Evolutionary conservation across 1,139 yeast genomes (phyloP), one percentile per base, ranked within the genome.

Genomic region (Suhomyces maxii): DNA sequence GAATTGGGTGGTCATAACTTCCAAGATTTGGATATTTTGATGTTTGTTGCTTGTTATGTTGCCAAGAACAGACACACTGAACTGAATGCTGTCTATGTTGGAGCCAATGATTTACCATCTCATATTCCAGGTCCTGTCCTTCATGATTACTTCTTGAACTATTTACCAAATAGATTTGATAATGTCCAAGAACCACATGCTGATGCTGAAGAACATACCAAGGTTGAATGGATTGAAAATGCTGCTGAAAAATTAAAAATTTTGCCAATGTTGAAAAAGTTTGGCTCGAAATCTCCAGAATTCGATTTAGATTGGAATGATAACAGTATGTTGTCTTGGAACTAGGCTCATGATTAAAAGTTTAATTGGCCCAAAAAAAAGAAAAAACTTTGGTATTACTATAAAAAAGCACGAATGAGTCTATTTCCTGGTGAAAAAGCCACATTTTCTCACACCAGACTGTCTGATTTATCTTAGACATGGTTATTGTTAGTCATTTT

Each of bases 1-100:
- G 77, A 72, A 9, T 59, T 71, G 49, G 77, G 76, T 18, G 77
- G 76, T 2, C 62, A 59, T 53, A 73, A 72, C 47, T 73, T 72
- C 60, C 75, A 71, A 47, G 78, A 73, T 52, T 63, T 71, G 49
- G 76, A 70, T 50, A 55, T 73, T 31, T 60, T 73, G 49, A 53
- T 73, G 39, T 54, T 59, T n/a, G 52, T 64, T 2, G 77, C 77
- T 4, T 57, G 67, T 34, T 53, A 60, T 41, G 64, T 65, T 14
- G 71, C 68, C 11, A 55, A 58, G 34, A 59, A 60, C 31, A 54
- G 69, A 39, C 48, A 53, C n/a, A 36, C 52, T 11, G 33, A 46
- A 2, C 57, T 51, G 14, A 46, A 50, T 7, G 47, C 58, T 9
- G 51, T 63, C 9, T 60, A 55, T 40, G 64, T 64, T 2, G 53